Evolutionary conservation across 2,329 filamentous ascomycete genomes (phyloP).

Genomic region (Colletotrichum orbiculare): DNA sequence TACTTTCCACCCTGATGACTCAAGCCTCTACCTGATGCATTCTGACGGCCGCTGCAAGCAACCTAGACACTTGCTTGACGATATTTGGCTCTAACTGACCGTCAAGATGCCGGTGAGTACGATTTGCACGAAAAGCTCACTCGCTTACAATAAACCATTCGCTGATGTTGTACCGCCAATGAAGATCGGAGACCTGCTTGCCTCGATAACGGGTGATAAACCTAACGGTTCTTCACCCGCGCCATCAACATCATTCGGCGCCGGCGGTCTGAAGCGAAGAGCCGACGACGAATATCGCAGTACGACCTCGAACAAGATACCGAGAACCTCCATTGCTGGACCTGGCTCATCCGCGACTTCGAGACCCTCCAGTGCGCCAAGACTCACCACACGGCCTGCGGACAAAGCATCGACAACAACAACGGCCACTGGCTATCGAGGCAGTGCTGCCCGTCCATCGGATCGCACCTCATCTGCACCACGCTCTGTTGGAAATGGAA

Average conservation of each 20-base stretch:
- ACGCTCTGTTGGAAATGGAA: conserved; percentile 26
- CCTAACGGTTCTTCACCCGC: conserved; percentile 49
- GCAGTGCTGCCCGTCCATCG: conserved; percentile 34
- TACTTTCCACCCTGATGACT: conserved; percentile 34
- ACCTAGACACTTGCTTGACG: conserved; percentile 36
- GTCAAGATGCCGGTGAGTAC: conserved; percentile 39
- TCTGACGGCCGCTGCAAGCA: conserved; percentile 35
- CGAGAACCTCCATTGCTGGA: conserved; percentile 43
- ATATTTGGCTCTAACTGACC: conserved; percentile 28
- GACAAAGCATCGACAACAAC: conserved; percentile 14
- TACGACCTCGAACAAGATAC: conserved; percentile 53
- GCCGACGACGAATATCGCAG: conserved; percentile 61
- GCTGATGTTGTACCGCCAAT: conserved; percentile 13
- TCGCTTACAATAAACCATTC: not conserved
- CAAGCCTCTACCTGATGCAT: conserved; percentile 36
- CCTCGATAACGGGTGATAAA: conserved; percentile 69
- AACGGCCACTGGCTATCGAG: conserved; percentile 29
- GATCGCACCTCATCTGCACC: conserved; percentile 27
- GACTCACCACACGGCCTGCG: conserved; percentile 31
- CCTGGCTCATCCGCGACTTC: conserved; percentile 39
- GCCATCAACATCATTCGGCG: conserved; percentile 44
- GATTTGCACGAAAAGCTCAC: not conserved
- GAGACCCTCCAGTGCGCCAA: conserved; percentile 40
- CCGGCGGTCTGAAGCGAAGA: conserved; percentile 63
- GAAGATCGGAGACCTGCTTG: conserved; percentile 66